phyloP scores from a whole-genome alignment of 768 basidiomycete species.

The Rhodotorula diobovata region DNA sequence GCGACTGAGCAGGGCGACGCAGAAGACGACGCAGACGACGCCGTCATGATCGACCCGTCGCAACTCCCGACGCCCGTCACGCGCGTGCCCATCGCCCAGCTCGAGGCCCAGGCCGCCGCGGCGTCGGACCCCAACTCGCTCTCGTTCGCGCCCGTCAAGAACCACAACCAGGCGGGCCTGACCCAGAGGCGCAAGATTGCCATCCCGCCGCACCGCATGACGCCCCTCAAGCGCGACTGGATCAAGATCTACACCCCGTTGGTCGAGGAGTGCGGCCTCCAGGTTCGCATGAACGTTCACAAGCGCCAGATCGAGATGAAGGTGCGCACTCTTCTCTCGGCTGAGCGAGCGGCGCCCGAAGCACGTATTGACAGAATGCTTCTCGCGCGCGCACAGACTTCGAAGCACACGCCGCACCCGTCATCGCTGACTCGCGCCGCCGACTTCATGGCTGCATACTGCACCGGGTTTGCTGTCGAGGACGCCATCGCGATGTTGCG shows the following conservation, averaged over 20 bases:
- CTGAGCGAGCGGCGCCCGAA: not conserved
- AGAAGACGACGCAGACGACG: constrained; percentile 44
- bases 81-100: constrained; percentile 40
- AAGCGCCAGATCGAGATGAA: constrained; percentile 84
- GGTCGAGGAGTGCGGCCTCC: constrained; percentile 87
- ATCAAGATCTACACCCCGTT: constrained; percentile 89
- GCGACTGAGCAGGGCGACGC: constrained; percentile 10
- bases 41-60: constrained; percentile 43
- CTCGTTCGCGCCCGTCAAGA: constrained; percentile 46
- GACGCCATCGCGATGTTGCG: constrained; percentile 93
- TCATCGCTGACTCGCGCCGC: constrained; percentile 86
- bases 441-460: constrained; percentile 92
- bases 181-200: constrained; percentile 80
- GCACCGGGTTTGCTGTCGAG: constrained; percentile 93
- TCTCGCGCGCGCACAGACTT: constrained; percentile 57
- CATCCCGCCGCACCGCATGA: constrained; percentile 96
- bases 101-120: not conserved
- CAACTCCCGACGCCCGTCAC: constrained; percentile 50
- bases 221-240: constrained; percentile 94
- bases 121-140: constrained; percentile 60
- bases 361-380: not conserved
- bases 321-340: constrained; percentile 56
- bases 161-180: constrained; percentile 21
- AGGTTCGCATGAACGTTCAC: constrained; percentile 95
- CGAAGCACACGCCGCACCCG: constrained; percentile 58